Percentiles rank a stretch among this genome's conserved stretches.
Evolutionary conservation across 202 grass and related monocot genomes (phyloP).

Genomic region (Cymbopogon flexuosus): DNA sequence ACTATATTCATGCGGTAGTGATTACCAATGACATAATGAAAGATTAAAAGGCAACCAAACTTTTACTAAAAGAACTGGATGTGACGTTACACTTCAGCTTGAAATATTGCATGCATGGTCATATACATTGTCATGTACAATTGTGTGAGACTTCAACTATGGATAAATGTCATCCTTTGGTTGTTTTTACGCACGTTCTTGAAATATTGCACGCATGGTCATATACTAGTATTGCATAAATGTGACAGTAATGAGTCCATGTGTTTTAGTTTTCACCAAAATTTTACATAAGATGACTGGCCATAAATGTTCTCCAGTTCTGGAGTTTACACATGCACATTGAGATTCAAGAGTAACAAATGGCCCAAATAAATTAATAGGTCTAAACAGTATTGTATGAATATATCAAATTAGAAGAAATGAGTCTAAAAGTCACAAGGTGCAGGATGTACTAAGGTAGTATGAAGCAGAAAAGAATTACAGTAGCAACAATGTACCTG

Average conservation of each 20-base stretch:
- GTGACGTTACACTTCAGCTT: not conserved
- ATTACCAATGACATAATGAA: not conserved
- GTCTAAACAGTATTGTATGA: not conserved
- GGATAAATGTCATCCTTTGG: no score
- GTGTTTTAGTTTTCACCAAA: not conserved
- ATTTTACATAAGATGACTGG: not conserved
- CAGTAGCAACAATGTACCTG: conserved; percentile 44
- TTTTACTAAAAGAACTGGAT: not conserved
- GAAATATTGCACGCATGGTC: no score
- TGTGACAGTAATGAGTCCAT: not conserved
- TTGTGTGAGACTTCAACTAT: no score
- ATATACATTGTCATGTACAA: no score
- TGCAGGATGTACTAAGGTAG: not conserved
- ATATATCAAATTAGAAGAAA: not conserved
- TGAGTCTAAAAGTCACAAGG: not conserved
- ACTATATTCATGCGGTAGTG: not conserved
- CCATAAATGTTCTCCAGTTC: not conserved
- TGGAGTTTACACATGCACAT: not conserved
- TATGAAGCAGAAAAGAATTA: not conserved
- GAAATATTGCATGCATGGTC: not conserved
- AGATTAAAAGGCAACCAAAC: not conserved
- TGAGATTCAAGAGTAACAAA: not conserved
- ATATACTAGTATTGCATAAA: not conserved
- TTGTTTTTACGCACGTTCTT: no score
- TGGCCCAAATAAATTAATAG: not conserved